phyloP scores from a whole-genome alignment of 192 early-diverging fungal species.

The Backusella tarrabulga region DNA sequence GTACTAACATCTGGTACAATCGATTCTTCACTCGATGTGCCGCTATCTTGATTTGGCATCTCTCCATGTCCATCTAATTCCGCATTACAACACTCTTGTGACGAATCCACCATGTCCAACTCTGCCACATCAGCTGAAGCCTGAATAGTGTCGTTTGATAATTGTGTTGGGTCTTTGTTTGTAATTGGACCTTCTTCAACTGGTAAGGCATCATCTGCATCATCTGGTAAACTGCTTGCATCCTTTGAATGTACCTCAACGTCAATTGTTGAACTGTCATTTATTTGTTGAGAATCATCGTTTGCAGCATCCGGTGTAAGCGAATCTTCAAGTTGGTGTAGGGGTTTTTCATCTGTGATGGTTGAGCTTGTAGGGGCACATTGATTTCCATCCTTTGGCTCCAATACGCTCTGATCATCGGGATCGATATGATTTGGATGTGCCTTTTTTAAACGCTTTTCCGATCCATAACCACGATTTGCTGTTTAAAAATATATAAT shows the following conservation, averaged over 20 bases:
- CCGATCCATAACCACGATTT: neutral
- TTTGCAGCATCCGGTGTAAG: neutral
- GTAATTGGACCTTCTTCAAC: neutral
- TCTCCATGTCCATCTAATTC: neutral
- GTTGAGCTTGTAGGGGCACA: neutral
- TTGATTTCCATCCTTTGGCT: neutral
- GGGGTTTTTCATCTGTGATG: neutral
- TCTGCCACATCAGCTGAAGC: neutral
- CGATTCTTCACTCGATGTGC: neutral
- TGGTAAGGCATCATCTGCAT: neutral
- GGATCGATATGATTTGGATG: neutral
- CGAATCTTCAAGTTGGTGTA: neutral
- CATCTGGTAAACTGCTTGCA: neutral
- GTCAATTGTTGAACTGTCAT: neutral
- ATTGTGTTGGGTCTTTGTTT: neutral
- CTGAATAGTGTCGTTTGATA: neutral
- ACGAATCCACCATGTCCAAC: neutral
- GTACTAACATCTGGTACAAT: neutral
- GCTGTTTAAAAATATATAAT: neutral
- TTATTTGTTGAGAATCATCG: neutral
- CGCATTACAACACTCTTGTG: neutral
- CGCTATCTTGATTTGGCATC: neutral
- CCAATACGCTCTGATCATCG: neutral
- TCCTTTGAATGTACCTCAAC: neutral
- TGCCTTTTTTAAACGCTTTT: neutral